These are phyloP conservation scores for Xylaria sp. DNA, from an alignment of 2,329 filamentous ascomycete species.

Conservation along the genomic window DNA sequence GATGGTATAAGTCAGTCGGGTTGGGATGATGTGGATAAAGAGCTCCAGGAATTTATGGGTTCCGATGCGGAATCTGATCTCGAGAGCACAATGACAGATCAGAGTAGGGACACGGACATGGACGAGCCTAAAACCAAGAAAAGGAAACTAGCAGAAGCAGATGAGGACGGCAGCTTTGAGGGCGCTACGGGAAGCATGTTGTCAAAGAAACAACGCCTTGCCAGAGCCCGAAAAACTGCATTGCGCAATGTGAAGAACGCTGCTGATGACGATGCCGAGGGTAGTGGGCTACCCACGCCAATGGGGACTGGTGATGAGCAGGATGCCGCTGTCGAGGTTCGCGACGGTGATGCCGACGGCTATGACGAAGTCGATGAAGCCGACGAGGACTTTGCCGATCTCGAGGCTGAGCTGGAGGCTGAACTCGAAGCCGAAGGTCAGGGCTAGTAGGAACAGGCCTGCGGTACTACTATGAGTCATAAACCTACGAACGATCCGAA, in stretches of 20 bases:
- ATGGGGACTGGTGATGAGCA: conserved; percentile 56
- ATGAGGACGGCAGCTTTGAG: conserved; percentile 41
- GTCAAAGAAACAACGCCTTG: conserved; percentile 57
- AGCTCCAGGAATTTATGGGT: conserved; percentile 73
- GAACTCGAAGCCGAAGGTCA: conserved; percentile 46
- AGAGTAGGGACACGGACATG: conserved; percentile 49
- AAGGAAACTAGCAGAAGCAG: conserved; percentile 44
- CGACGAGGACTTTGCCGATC: conserved; percentile 54
- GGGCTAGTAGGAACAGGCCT: conserved; percentile 29
- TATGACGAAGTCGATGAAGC: conserved; percentile 45
- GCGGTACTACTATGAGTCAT: background rate
- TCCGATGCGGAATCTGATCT: conserved; percentile 61
- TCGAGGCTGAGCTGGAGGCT: conserved; percentile 61
- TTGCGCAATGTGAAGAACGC: conserved; percentile 55
- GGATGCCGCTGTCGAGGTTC: conserved; percentile 49
- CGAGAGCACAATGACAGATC: conserved; percentile 50
- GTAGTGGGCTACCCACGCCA: conserved; percentile 52
- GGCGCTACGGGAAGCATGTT: conserved; percentile 47
- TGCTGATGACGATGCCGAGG: conserved; percentile 47
- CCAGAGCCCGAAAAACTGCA: conserved; percentile 54
- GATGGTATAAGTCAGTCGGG: conserved; percentile 48
- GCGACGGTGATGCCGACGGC: conserved; percentile 32
- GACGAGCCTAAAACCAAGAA: conserved; percentile 50
- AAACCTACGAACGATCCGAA: background rate
- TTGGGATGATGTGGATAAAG: conserved; percentile 63